Evolutionary conservation across 768 basidiomycete species (phyloP).

Genomic region (Kondoa subrosea): DNA sequence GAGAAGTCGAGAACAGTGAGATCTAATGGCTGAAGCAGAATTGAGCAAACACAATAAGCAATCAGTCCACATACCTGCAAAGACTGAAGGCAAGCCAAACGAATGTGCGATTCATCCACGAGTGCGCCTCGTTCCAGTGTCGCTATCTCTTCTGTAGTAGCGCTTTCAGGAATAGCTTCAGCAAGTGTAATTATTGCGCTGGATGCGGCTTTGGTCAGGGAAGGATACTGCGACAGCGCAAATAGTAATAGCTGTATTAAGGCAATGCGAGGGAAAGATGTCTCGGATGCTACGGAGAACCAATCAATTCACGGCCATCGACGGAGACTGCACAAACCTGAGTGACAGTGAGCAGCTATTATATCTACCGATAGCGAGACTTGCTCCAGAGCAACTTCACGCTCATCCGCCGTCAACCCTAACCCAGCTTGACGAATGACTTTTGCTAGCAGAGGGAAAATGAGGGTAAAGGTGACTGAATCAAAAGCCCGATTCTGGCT

Average conservation of each 20-base stretch:
- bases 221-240: slow-evolving; percentile 58
- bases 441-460: slow-evolving; percentile 54
- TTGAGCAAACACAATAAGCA: neutral
- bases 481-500: slow-evolving; percentile 71
- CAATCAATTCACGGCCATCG: neutral
- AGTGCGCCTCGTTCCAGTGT: slow-evolving; percentile 58
- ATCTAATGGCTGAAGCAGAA: slow-evolving; percentile 61
- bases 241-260: slow-evolving; percentile 54
- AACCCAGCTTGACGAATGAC: slow-evolving; percentile 58
- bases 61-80: slow-evolving; percentile 46
- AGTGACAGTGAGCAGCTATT: slow-evolving; percentile 44
- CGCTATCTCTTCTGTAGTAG: slow-evolving; percentile 46
- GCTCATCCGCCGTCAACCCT: slow-evolving; percentile 41
- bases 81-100: slow-evolving; percentile 76
- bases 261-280: slow-evolving; percentile 54
- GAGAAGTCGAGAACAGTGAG: slow-evolving; percentile 89
- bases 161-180: slow-evolving; percentile 51
- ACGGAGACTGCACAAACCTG: slow-evolving; percentile 28
- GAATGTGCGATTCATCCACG: slow-evolving; percentile 67
- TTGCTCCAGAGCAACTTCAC: slow-evolving; percentile 63
- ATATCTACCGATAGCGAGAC: slow-evolving; percentile 54
- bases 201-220: slow-evolving; percentile 64
- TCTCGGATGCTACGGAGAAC: slow-evolving; percentile 43
- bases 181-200: slow-evolving; percentile 64
- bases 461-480: slow-evolving; percentile 65